Base-by-base conservation (phyloP, 164 flowering plant species). In the Tetrastigma voinierianum region DNA sequence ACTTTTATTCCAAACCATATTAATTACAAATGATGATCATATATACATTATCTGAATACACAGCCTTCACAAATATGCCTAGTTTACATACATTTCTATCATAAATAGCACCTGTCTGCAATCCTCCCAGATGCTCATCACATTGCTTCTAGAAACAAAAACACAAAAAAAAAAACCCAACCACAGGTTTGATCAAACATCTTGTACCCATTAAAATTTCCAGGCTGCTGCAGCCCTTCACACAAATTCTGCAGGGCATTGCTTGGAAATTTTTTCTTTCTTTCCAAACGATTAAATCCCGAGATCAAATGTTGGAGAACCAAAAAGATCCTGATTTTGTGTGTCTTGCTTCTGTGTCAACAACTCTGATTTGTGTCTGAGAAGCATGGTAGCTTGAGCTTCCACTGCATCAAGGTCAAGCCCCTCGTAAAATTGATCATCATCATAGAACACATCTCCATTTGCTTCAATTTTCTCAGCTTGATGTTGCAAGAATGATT, bases 401-500 rank as follows among this genome's bases (percentile, higher is more conserved):
- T 94, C 97, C 46, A 94, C 64, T 58, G 85, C 96, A 77, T 94
- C 97, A 70, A 91, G 85, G 79, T 94, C 97, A 67, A 94, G 76
- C 57, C 78, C 83, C 45, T 81, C 88, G 65, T 75, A 91, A 70
- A 94, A 94, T 44, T 76, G 71, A 77, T 94, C 98, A 74, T 94
- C 98, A 74, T 94, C 91, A 71, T 58, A 67, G 48, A 77, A 72
- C 17, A 47, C 56, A 53, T 82, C 78, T 3, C 23, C 67, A 9
- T 72, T 66, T 49, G 23, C 64, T 25, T 67, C 69, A 54, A 18
- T 63, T n/a, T 73, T 73, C 32, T 73, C 73, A 47, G 67, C 51
- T 51, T 76, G 72, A 65, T 21, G 17, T 48, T 67, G 70, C 40
- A 48, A 20, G 51, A 67, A 46, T 65, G 70, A 47, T 43, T 54